These are phyloP conservation scores for Protoeuglena noctilucae DNA, from an alignment of 139 green algal species.

Conservation along the genomic window DNA sequence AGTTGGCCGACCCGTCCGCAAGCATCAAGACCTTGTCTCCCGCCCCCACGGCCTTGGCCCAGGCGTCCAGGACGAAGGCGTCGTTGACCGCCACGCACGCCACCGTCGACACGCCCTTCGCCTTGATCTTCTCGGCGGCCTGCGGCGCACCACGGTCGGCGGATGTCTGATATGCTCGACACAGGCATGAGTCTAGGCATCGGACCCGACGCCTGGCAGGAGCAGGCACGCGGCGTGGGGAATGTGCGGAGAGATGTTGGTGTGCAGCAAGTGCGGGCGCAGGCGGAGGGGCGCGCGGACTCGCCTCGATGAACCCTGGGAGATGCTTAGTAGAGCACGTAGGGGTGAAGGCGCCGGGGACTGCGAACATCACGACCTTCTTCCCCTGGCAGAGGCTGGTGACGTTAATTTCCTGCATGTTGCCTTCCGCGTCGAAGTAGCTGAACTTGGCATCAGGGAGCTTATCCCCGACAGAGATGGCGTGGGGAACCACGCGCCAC, in stretches of 20 bases:
- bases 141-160: conserved; percentile 26
- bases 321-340: conserved; percentile 84
- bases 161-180: conserved; percentile 15
- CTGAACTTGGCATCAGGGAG: not conserved
- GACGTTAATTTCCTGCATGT: not conserved
- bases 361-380: conserved; percentile 83
- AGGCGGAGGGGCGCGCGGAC: not conserved
- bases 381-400: conserved; percentile 62
- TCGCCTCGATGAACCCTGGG: conserved; percentile 59
- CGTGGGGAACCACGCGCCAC: not conserved
- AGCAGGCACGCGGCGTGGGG: too few species aligned
- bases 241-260: too few species aligned
- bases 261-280: too few species aligned
- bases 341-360: conserved; percentile 79
- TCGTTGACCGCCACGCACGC: conserved; percentile 91
- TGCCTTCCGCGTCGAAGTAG: not conserved
- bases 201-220: too few species aligned
- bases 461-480: not conserved
- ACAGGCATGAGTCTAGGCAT: conserved; percentile 24
- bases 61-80: conserved; percentile 91
- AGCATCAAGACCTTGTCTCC: conserved; percentile 82
- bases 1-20: conserved; percentile 70
- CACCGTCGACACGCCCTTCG: conserved; percentile 81
- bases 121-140: conserved; percentile 78
- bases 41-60: conserved; percentile 59